These are phyloP conservation scores for Leishmania martiniquensis DNA, from an alignment of 208 protist genomes.

Conservation along the genomic window DNA sequence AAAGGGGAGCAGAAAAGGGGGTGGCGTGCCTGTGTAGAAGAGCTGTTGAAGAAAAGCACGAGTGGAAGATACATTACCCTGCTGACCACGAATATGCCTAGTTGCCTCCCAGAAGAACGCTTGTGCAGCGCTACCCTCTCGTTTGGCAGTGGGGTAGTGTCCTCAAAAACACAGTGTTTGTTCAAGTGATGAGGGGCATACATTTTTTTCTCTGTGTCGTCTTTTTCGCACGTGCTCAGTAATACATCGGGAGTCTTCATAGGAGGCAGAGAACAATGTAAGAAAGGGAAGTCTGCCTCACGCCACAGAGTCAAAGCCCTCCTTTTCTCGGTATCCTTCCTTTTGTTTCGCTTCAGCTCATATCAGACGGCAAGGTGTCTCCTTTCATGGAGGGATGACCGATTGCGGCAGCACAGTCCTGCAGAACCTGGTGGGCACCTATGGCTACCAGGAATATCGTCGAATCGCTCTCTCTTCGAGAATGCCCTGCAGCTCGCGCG, in stretches of 20 bases:
- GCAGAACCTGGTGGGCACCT: neutral
- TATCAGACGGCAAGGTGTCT: neutral
- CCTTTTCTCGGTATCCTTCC: neutral
- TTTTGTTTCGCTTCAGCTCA: neutral
- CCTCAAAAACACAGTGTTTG: neutral
- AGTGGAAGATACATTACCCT: neutral
- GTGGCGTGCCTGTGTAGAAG: neutral
- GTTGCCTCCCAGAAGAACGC: neutral
- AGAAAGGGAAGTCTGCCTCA: neutral
- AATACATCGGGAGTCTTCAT: neutral
- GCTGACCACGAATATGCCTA: neutral
- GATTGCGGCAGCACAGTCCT: too few species aligned
- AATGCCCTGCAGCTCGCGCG: slow-evolving; percentile 2
- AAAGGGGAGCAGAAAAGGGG: neutral
- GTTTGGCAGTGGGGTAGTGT: neutral
- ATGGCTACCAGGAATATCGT: neutral
- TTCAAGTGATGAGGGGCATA: neutral
- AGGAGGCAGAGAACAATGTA: neutral
- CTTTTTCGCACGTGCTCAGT: neutral
- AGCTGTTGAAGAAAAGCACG: neutral
- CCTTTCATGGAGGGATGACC: too few species aligned
- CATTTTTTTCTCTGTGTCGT: neutral
- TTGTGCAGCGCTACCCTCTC: neutral
- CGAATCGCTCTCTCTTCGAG: neutral
- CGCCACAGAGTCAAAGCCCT: neutral